phyloP scores from a whole-genome alignment of 345 rosid genomes.

The Pugionium cornutum region DNA sequence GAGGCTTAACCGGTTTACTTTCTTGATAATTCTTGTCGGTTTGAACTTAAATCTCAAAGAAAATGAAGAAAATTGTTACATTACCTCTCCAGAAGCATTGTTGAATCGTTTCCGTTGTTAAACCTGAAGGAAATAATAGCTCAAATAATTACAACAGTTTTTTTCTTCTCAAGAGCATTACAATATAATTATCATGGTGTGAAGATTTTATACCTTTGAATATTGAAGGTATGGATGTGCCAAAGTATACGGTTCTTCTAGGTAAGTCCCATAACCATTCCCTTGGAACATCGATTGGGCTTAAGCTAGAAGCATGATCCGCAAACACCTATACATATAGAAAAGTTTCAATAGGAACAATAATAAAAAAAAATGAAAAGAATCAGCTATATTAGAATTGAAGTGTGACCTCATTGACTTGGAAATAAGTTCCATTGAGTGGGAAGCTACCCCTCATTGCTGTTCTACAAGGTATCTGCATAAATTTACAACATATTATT shows the following conservation, averaged over 20 bases:
- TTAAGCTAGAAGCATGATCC: constrained; percentile 81
- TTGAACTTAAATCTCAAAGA: not conserved
- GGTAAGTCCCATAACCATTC: constrained; percentile 75
- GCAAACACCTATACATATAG: constrained; percentile 70
- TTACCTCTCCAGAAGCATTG: constrained; percentile 97
- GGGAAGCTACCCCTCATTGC: constrained; percentile 98
- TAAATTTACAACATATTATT: constrained; percentile 9
- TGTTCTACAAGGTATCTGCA: constrained; percentile 91
- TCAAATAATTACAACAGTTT: not conserved
- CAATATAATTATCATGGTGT: not conserved
- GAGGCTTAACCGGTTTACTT: not conserved
- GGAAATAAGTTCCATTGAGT: constrained; percentile 94
- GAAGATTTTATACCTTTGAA: constrained; percentile 63
- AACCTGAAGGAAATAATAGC: constrained; percentile 48
- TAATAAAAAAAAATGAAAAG: not conserved
- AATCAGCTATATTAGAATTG: not conserved
- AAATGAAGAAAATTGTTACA: not conserved
- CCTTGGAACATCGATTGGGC: constrained; percentile 78
- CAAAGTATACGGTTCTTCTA: constrained; percentile 85
- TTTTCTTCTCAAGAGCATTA: constrained; percentile 2
- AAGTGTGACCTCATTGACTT: constrained; percentile 78
- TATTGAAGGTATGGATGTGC: constrained; percentile 85
- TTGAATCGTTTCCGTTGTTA: constrained; percentile 77
- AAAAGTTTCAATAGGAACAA: not conserved
- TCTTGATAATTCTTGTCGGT: not conserved